Evolutionary conservation across 345 rosid species (phyloP).

Genomic region (Erucastrum elatum): DNA sequence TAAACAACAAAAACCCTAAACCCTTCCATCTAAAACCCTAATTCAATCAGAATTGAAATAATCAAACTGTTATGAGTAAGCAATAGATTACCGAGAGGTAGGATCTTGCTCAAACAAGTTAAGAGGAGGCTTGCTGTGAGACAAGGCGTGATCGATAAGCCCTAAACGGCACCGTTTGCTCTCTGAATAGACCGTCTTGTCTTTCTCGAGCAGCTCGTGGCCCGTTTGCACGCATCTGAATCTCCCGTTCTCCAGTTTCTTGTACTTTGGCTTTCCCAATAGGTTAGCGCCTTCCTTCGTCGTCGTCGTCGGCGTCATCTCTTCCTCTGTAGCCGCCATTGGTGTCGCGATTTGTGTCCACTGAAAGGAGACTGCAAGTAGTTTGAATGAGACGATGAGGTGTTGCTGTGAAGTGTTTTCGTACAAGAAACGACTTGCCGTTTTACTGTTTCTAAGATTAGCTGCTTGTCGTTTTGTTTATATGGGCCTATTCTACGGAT

Average conservation of each 20-base stretch:
- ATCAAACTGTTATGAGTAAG: not conserved
- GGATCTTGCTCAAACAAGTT: slow-evolving; percentile 89
- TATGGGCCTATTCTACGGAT: not conserved
- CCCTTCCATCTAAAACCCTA: slow-evolving; percentile 3
- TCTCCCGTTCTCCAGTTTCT: slow-evolving; percentile 67
- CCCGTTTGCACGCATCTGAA: slow-evolving; percentile 90
- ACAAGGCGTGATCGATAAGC: slow-evolving; percentile 73
- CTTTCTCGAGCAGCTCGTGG: slow-evolving; percentile 75
- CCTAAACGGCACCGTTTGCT: slow-evolving; percentile 91
- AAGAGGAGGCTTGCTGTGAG: slow-evolving; percentile 73
- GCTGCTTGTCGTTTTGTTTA: slow-evolving; percentile 13
- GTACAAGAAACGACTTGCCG: slow-evolving; percentile 14
- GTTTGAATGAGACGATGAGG: slow-evolving; percentile 12
- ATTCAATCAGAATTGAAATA: not conserved
- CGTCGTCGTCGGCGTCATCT: slow-evolving; percentile 23
- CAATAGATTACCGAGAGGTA: slow-evolving; percentile 51
- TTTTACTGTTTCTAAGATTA: slow-evolving; percentile 4
- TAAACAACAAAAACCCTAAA: slow-evolving; percentile 19
- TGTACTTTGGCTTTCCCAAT: slow-evolving; percentile 68
- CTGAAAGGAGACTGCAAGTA: slow-evolving; percentile 10
- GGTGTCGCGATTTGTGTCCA: slow-evolving; percentile 8
- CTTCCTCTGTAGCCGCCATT: slow-evolving; percentile 40
- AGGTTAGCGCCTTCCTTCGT: slow-evolving; percentile 64
- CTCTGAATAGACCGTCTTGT: slow-evolving; percentile 66
- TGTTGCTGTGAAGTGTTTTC: not conserved